Conservation (phyloP, 768 basidiomycete species). For the Boletellus sp. region DNA sequence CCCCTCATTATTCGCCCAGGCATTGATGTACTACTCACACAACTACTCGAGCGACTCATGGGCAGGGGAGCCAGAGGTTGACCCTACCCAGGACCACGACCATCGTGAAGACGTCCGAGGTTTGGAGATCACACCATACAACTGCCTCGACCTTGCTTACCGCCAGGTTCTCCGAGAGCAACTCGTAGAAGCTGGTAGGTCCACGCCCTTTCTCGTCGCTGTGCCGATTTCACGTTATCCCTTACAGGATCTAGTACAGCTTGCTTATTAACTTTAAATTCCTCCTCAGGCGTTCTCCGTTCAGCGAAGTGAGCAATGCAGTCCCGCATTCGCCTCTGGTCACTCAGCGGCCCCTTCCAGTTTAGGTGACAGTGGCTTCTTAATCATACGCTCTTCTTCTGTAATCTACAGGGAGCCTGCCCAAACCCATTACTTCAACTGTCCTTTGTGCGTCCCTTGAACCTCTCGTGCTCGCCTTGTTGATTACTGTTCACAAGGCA, state of each 20-base stretch:
- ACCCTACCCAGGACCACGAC: conserved; percentile 71
- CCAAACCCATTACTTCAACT: conserved; percentile 35
- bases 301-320: conserved; percentile 63
- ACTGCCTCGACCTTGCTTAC: conserved; percentile 72
- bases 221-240: not conserved
- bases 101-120: conserved; percentile 63
- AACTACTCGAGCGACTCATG: conserved; percentile 68
- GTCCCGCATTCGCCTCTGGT: not conserved
- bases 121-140: conserved; percentile 62
- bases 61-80: conserved; percentile 81
- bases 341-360: conserved; percentile 33
- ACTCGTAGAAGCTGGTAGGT: conserved; percentile 48
- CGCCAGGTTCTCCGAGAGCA: conserved; percentile 67
- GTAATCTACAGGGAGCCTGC: conserved; percentile 46
- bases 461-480: not conserved
- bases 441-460: conserved; percentile 26
- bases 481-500: conserved; percentile 21
- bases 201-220: conserved; percentile 20
- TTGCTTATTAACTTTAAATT: conserved; percentile 69
- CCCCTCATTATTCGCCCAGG: conserved; percentile 86
- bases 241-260: conserved; percentile 78
- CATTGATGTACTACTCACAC: conserved; percentile 84
- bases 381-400: conserved; percentile 64
- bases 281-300: conserved; percentile 68
- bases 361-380: conserved; percentile 76